phyloP scores from a whole-genome alignment of 208 protist species.

The Trypanosoma mega region DNA sequence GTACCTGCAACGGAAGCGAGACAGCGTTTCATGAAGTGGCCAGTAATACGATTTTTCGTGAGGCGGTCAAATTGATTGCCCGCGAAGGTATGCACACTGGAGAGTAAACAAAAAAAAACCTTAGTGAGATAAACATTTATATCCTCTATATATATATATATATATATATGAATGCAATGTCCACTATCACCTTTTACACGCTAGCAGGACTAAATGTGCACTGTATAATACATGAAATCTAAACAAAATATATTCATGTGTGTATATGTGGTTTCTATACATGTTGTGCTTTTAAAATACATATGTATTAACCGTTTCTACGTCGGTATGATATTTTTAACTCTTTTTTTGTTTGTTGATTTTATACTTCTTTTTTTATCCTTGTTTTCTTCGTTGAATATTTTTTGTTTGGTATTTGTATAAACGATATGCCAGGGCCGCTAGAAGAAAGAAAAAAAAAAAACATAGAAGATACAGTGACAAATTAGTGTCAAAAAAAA shows the following conservation, averaged over 20 bases:
- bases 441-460: background rate
- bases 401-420: background rate
- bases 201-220: too few species aligned
- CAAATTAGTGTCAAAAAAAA: too few species aligned
- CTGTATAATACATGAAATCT: too few species aligned
- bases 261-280: too few species aligned
- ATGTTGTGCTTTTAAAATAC: too few species aligned
- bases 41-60: constrained; percentile 36
- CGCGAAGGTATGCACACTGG: background rate
- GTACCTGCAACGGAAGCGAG: constrained; percentile 3
- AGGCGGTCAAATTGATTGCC: constrained; percentile 41
- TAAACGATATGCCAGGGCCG: background rate
- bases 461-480: background rate
- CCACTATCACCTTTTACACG: too few species aligned
- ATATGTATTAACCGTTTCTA: too few species aligned
- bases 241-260: too few species aligned
- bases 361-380: constrained; percentile 12
- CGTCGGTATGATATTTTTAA: constrained; percentile 4
- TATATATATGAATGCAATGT: too few species aligned
- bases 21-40: constrained; percentile 16
- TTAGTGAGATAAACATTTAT: background rate
- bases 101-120: constrained; percentile 1
- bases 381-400: constrained; percentile 1
- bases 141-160: too few species aligned
- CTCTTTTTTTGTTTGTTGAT: background rate